phyloP scores from a whole-genome alignment of 768 basidiomycete species.

The Pleurotus pulmonarius region DNA sequence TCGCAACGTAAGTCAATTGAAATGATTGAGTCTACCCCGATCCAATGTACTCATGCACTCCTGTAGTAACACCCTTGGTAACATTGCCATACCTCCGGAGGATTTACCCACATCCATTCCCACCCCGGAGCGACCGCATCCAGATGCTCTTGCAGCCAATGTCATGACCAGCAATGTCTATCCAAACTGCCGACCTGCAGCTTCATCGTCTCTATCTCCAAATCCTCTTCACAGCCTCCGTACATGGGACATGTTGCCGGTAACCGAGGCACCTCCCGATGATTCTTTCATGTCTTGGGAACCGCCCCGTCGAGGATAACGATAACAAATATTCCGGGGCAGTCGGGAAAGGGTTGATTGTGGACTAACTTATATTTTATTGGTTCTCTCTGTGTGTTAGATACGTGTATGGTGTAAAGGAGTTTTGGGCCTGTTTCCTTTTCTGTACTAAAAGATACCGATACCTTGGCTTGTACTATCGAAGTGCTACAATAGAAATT shows the following conservation, averaged over 20 bases:
- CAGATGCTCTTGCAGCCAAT: conserved; percentile 6
- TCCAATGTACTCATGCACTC: conserved; percentile 9
- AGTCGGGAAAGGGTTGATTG: conserved; percentile 2
- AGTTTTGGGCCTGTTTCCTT: background rate
- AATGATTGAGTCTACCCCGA: background rate
- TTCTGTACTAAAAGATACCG: conserved; percentile 5
- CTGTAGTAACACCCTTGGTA: conserved; percentile 38
- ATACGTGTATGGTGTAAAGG: background rate
- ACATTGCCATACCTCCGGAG: conserved; percentile 27
- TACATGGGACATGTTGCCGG: conserved; percentile 27
- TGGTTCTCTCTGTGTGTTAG: background rate
- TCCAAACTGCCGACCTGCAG: conserved; percentile 12
- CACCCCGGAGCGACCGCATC: conserved; percentile 13
- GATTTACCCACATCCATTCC: conserved; percentile 14
- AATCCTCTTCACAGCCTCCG: conserved; percentile 18
- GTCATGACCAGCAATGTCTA: conserved; percentile 12
- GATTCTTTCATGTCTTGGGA: conserved; percentile 66
- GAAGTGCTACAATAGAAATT: conserved; percentile 1
- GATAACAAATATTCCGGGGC: background rate
- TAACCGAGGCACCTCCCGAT: conserved; percentile 33
- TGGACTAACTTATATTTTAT: conserved; percentile 10
- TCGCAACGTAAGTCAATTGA: conserved; percentile 42
- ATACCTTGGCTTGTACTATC: background rate
- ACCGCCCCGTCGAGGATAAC: conserved; percentile 33
- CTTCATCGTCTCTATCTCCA: conserved; percentile 13